Conservation (phyloP, 768 basidiomycete species). For the Phlebiopsis gigantea region DNA sequence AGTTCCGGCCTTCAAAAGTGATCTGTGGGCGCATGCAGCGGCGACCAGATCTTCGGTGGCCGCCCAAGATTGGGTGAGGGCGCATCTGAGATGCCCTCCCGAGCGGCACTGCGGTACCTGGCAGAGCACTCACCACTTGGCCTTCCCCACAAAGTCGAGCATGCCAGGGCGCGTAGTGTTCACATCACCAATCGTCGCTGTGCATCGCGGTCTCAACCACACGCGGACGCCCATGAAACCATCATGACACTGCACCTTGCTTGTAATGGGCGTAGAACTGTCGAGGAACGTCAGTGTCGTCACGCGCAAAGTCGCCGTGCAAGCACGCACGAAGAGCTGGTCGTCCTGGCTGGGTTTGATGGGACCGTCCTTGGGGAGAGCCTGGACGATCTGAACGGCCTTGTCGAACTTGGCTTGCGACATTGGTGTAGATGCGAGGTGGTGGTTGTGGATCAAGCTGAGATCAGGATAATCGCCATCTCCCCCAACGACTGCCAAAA, state of each 20-base stretch:
- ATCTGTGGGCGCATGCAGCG: too few species aligned
- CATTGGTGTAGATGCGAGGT: conserved; percentile 36
- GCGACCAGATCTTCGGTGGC: too few species aligned
- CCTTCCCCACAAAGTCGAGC: conserved; percentile 83
- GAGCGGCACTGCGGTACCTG: background rate
- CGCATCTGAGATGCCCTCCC: background rate
- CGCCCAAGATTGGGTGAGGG: conserved; percentile 9
- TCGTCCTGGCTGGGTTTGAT: conserved; percentile 70
- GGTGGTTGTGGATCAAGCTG: conserved; percentile 3
- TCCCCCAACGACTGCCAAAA: conserved; percentile 9
- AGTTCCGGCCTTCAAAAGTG: conserved; percentile 1
- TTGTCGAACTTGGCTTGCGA: conserved; percentile 69
- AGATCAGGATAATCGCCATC: conserved; percentile 4
- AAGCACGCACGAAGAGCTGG: conserved; percentile 65
- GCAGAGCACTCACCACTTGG: conserved; percentile 67
- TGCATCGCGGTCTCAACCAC: background rate
- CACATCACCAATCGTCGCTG: conserved; percentile 73
- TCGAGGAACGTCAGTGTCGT: background rate
- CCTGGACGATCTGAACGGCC: conserved; percentile 61
- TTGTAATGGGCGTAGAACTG: conserved; percentile 96
- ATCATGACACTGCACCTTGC: conserved; percentile 56
- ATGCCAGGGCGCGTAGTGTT: conserved; percentile 62
- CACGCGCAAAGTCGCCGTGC: background rate
- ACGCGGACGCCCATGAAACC: background rate
- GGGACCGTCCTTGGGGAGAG: conserved; percentile 75